Evolutionary conservation across 2,329 filamentous ascomycete genomes (phyloP), one percentile per base, ranked within the genome.

Genomic region (Epichloe baconii): DNA sequence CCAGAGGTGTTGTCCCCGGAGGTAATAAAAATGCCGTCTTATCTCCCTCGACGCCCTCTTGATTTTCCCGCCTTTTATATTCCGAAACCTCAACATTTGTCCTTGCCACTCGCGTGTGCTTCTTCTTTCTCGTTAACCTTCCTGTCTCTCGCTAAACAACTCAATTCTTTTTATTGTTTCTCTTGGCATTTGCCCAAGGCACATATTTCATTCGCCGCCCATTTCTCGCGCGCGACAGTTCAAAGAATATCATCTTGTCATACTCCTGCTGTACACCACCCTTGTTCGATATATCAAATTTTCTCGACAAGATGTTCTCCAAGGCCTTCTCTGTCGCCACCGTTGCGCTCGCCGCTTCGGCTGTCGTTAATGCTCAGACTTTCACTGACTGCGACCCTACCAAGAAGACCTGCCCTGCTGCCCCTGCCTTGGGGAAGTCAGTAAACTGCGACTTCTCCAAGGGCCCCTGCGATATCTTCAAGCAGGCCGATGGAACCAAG

Each of bases 381-480:
- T 72, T 59, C 59, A 79, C 76, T n/a, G 61, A 62, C 12, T 81
- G 78, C 65, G 71, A 80, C 63, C 78, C 78, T 47, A 66, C 70
- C 49, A 66, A 78, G 68, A 70, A 73, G 66, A 68, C 62, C 36
- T 97, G 91, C 71, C 79, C 86, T 47, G 67, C 84, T 52, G 77
- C 95, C 65, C 77, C 85, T 55, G 91, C 90, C 11, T 75, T 96
- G 14, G 88, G 86, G 49, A 81, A 66, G 42, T 55, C 53, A 21
- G 58, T 70, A 49, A 58, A 60, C 53, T 82, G 90, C 64, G 88
- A 95, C 72, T 93, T 95, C 71, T 85, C 80, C 53, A 74, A 84
- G 66, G 86, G 86, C 52, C 64, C 72, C 37, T 89, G 83, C 55
- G 73, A 78, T 56, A 66, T 70, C 59, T 77, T 81, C 66, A 66